Evolutionary conservation across 2,329 filamentous ascomycete species (phyloP).

Genomic region (Xylariaceae sp.): DNA sequence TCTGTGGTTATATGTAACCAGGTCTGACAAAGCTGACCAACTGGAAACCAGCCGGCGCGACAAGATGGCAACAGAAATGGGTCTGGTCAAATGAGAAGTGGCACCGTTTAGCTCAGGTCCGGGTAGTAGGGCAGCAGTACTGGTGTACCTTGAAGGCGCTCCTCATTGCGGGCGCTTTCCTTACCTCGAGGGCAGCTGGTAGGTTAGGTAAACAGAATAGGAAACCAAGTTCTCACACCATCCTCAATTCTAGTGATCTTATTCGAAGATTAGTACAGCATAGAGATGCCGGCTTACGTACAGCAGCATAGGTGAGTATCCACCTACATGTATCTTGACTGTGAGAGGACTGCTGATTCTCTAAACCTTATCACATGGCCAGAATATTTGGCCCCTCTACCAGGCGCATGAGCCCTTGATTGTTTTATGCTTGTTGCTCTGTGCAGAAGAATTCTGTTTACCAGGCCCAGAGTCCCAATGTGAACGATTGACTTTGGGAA

Average conservation of each 20-base stretch:
- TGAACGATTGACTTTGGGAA: no score
- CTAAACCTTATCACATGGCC: slow-evolving; percentile 6
- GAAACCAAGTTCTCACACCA: slow-evolving; percentile 22
- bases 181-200: slow-evolving; percentile 23
- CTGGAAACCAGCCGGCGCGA: slow-evolving; percentile 41
- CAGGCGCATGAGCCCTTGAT: not conserved
- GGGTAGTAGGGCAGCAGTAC: no score
- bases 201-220: slow-evolving; percentile 22
- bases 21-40: slow-evolving; percentile 39
- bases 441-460: no score
- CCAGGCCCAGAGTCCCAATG: no score
- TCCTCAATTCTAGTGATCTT: slow-evolving; percentile 23
- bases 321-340: not conserved
- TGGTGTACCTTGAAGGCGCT: no score
- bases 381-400: no score
- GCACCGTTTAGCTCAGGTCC: no score
- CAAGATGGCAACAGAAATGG: slow-evolving; percentile 31
- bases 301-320: no score
- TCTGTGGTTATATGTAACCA: no score
- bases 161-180: slow-evolving; percentile 22
- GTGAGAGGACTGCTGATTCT: slow-evolving; percentile 4
- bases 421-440: no score
- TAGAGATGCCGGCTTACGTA: slow-evolving; percentile 17
- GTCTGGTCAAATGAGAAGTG: no score
- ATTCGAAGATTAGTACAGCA: slow-evolving; percentile 16